Evolutionary conservation across 1,284 basidiomycete genomes (phyloP).

Genomic region (Moesziomyces globuligerus): DNA sequence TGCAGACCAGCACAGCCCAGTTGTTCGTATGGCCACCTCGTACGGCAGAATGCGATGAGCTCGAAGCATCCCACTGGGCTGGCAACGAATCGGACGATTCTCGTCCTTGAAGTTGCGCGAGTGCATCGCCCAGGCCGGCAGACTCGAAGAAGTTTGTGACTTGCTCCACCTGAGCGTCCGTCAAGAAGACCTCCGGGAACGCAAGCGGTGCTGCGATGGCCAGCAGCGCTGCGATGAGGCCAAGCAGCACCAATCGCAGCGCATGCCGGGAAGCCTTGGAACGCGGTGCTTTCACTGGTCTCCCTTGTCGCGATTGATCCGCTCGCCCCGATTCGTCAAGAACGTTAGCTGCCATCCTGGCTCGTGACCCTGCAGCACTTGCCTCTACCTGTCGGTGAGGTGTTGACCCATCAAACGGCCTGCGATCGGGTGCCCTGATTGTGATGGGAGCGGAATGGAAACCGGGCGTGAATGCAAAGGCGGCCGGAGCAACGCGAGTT

Average conservation of each 20-base stretch:
- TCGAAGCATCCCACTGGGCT: too few relatives aligned
- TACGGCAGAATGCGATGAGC: neutral
- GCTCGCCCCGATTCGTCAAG: too few relatives aligned
- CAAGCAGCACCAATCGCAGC: slow-evolving; percentile 9
- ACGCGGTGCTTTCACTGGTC: neutral
- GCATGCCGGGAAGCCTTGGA: neutral
- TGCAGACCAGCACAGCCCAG: slow-evolving; percentile 95
- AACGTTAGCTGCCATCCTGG: too few relatives aligned
- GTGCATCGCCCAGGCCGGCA: slow-evolving; percentile 5
- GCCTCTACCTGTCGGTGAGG: too few relatives aligned
- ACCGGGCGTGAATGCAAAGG: too few relatives aligned
- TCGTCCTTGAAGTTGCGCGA: slow-evolving; percentile 3
- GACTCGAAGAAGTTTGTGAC: slow-evolving; percentile 44
- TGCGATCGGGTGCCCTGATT: too few relatives aligned
- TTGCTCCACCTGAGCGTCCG: slow-evolving; percentile 17
- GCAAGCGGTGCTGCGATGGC: slow-evolving; percentile 11
- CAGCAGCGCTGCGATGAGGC: slow-evolving; percentile 1
- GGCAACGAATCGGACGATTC: neutral
- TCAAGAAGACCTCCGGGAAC: slow-evolving; percentile 38
- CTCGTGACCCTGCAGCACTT: too few relatives aligned
- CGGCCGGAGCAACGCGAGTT: too few relatives aligned
- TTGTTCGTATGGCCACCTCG: slow-evolving; percentile 77
- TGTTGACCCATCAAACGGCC: too few relatives aligned
- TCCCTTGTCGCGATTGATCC: too few relatives aligned
- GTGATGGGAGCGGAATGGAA: too few relatives aligned